Evolutionary conservation across 352 stramenopile species (phyloP), one percentile per base, ranked within the genome.

Genomic region (Pythium aristosporum): DNA sequence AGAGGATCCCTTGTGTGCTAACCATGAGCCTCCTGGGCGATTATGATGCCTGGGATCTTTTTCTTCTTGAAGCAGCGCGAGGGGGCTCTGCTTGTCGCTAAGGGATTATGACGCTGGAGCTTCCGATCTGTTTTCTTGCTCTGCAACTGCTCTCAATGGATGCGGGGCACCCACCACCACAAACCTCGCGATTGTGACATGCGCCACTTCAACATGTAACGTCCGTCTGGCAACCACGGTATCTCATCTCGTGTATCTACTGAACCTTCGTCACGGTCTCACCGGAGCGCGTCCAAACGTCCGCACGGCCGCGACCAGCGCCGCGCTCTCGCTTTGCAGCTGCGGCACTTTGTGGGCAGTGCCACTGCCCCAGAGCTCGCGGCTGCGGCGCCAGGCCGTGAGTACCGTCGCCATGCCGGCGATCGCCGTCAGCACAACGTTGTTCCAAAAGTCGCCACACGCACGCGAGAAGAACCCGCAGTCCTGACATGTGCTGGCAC

Each of bases 401-500:
- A 57, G 47, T 1, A 21, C 43, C 21, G 60, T 23, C 66, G 41
- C 42, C 73, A 43, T 50, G 44, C 65, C 23, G 28, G 78, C 47
- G 23, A 68, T 68, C 15, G 66, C 21, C 2, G 72, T 71, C 30
- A 78, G 20, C 3, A 77, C 5, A 11, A 91, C 59, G 46, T 89
- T 69, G 50, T 74, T 63, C 73, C 71, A 87, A 58, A 91, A 91
- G n/a, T 73, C 75, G 42, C 73, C 57, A 56, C 80, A 89, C 25
- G 58, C 69, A 34, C 77, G 77, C 21, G 73, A 79, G 44, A 84
- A 82, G 65, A 76, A 89, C 36, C 55, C 69, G 60, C 80, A 92
- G 20, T 70, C 39, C 16, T 76, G 60, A 63, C 80, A 91, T 4
- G 41, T 52, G 1, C 56, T 71, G 32, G 82, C 69, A 12, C 80